Percentiles rank a stretch among this genome's conserved stretches.
These are phyloP conservation scores for Flaveria brownii DNA, from an alignment of 129 eudicot species.

Conservation along the genomic window DNA sequence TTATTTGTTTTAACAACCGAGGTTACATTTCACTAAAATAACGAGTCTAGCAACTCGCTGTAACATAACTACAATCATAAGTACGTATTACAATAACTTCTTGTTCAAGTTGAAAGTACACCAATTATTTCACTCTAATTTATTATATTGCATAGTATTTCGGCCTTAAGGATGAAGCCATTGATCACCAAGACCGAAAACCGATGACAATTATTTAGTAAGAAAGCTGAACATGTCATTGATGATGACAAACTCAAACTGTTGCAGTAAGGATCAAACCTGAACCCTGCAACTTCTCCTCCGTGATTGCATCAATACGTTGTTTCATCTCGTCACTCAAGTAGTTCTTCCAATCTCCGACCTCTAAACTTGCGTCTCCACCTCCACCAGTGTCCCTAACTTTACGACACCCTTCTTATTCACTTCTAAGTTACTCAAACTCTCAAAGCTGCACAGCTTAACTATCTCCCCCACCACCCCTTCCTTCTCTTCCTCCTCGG, in stretches of 20 bases:
- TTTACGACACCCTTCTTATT: conserved; percentile 7
- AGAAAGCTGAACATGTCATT: not conserved
- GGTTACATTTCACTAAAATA: too few relatives aligned
- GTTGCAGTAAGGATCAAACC: not conserved
- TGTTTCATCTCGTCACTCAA: conserved; percentile 12
- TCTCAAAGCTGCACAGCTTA: conserved; percentile 20
- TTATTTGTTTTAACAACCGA: too few relatives aligned
- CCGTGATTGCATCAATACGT: conserved; percentile 9
- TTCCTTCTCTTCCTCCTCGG: conserved; percentile 12
- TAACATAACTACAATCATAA: too few relatives aligned
- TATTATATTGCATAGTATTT: too few relatives aligned
- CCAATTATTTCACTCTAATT: too few relatives aligned
- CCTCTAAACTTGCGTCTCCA: not conserved
- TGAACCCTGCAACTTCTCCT: conserved; percentile 8
- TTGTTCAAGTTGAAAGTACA: too few relatives aligned
- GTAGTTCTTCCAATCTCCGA: not conserved
- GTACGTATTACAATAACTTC: too few relatives aligned
- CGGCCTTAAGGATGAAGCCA: too few relatives aligned
- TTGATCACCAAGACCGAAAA: too few relatives aligned
- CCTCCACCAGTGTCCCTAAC: not conserved
- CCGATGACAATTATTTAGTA: too few relatives aligned
- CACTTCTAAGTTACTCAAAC: not conserved
- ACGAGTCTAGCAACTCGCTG: too few relatives aligned
- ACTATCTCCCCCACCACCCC: conserved; percentile 28
- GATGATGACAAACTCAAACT: not conserved